These are phyloP conservation scores for Phytophthora hybrid DNA, from an alignment of 352 stramenopile genomes.

Conservation along the genomic window DNA sequence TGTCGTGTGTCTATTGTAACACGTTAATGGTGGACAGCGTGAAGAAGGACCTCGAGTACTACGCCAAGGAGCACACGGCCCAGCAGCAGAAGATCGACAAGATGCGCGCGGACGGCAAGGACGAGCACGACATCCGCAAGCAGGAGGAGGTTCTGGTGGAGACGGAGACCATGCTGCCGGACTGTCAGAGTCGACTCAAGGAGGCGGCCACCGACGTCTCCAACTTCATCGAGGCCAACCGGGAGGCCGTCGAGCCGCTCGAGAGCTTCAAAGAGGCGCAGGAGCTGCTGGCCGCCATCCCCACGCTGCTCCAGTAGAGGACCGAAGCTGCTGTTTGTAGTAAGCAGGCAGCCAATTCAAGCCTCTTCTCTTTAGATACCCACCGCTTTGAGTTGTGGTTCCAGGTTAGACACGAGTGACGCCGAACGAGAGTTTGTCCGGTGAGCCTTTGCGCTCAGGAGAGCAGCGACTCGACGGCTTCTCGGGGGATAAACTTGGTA, in stretches of 20 bases:
- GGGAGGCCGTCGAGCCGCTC: conserved; percentile 48
- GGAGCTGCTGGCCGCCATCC: conserved; percentile 53
- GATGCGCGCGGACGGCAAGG: conserved; percentile 64
- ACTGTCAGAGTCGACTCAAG: conserved; percentile 74
- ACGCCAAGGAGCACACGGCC: conserved; percentile 72
- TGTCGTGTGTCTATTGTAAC: background rate
- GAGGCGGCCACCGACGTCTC: conserved; percentile 66
- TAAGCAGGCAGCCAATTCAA: conserved; percentile 5
- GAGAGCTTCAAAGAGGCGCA: conserved; percentile 57
- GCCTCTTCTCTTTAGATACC: background rate
- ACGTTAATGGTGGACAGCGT: conserved; percentile 29
- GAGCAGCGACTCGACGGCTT: conserved; percentile 50
- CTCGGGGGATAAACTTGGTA: conserved; percentile 69
- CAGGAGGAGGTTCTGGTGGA: conserved; percentile 85
- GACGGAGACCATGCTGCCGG: conserved; percentile 84
- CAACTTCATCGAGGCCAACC: conserved; percentile 55
- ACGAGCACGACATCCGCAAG: conserved; percentile 84
- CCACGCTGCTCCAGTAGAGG: conserved; percentile 47
- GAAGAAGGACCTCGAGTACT: conserved; percentile 88
- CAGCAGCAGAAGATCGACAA: conserved; percentile 68
- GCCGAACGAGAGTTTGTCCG: conserved; percentile 32
- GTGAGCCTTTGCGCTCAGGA: conserved; percentile 39
- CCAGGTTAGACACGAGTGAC: conserved; percentile 14
- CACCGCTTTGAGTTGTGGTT: background rate
- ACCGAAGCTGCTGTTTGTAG: background rate